Percentiles rank a stretch among this genome's conserved stretches.
phyloP scores from a whole-genome alignment of 2,329 filamentous ascomycete species.

The Fusarium lateritium region DNA sequence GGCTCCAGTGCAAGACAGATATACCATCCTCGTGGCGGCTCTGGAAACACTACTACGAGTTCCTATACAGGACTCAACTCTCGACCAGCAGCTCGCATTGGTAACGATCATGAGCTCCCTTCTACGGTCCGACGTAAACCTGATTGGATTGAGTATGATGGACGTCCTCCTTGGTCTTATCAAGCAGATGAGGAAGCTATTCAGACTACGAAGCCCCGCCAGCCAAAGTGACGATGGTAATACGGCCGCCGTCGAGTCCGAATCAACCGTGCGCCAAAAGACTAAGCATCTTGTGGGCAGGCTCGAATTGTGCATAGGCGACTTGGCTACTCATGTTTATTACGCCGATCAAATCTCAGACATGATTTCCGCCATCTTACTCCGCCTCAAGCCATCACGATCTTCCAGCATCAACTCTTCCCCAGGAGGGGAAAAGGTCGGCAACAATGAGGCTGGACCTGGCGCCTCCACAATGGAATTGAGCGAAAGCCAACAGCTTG shows the following conservation, averaged over 20 bases:
- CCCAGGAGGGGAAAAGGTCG: conserved; percentile 64
- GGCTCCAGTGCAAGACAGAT: conserved; percentile 95
- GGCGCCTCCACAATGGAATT: conserved; percentile 57
- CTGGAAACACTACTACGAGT: conserved; percentile 82
- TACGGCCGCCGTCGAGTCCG: conserved; percentile 52
- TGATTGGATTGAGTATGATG: conserved; percentile 97
- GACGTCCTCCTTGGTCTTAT: conserved; percentile 90
- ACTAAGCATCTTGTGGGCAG: conserved; percentile 76
- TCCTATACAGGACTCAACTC: conserved; percentile 77
- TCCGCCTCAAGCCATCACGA: conserved; percentile 78
- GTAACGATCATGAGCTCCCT: conserved; percentile 85
- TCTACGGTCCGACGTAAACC: conserved; percentile 88
- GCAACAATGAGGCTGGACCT: conserved; percentile 53
- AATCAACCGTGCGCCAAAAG: conserved; percentile 58
- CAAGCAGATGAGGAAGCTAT: conserved; percentile 83
- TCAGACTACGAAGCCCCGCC: conserved; percentile 71
- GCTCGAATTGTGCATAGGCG: conserved; percentile 88
- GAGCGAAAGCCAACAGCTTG: conserved; percentile 62
- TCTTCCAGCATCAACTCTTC: conserved; percentile 61
- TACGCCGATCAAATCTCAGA: conserved; percentile 97
- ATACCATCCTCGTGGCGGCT: conserved; percentile 86
- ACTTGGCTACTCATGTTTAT: conserved; percentile 94
- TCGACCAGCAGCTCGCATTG: conserved; percentile 82
- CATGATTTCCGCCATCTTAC: conserved; percentile 87
- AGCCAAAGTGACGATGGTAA: conserved; percentile 53